Conservation (phyloP, 2,329 filamentous ascomycete species). For the Verticillium alfalfae region DNA sequence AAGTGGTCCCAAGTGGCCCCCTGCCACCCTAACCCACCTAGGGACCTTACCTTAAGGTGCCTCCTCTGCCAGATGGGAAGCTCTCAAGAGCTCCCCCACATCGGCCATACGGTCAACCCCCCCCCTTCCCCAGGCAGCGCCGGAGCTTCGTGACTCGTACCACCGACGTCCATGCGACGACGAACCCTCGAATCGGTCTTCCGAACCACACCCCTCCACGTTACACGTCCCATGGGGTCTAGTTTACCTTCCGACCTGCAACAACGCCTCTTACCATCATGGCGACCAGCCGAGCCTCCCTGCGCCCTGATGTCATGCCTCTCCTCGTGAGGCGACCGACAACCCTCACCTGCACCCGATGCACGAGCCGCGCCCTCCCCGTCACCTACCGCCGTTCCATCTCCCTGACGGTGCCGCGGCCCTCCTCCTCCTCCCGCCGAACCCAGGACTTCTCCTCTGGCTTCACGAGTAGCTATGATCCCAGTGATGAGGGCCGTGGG, state of each 20-base stretch:
- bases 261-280: neutral
- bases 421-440: conserved; percentile 19
- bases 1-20: neutral
- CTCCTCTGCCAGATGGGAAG: neutral
- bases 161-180: neutral
- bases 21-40: neutral
- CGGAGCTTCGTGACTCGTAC: neutral
- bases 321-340: conserved; percentile 7
- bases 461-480: conserved; percentile 56
- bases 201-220: neutral
- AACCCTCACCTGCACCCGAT: conserved; percentile 8
- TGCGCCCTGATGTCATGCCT: conserved; percentile 1
- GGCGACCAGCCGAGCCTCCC: neutral
- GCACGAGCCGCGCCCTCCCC: conserved; percentile 17
- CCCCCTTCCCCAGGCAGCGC: neutral
- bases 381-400: conserved; percentile 15
- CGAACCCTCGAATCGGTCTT: neutral
- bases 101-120: neutral
- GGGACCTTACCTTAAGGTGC: no score
- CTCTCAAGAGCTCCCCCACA: neutral
- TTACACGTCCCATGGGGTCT: neutral
- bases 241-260: neutral
- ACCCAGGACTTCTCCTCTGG: conserved; percentile 49
- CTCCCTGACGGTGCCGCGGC: neutral
- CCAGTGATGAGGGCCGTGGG: conserved; percentile 43